Evolutionary conservation across 148 eudicot genomes (phyloP).

Genomic region (Mesembryanthemum crystallinum): DNA sequence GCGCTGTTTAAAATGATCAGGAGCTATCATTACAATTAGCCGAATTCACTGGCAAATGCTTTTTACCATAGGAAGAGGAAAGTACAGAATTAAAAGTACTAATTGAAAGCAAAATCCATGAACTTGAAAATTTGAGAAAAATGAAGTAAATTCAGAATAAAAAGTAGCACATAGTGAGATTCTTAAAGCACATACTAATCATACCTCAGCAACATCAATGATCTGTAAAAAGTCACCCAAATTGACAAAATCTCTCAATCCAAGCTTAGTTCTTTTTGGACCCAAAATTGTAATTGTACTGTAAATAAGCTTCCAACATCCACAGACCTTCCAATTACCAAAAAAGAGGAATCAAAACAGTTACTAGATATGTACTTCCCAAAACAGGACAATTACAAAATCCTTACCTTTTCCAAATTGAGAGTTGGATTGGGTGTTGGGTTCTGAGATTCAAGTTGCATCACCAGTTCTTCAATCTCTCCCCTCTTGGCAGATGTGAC

Average conservation of each 20-base stretch:
- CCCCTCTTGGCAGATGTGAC: slow-evolving; percentile 58
- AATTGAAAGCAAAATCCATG: background rate
- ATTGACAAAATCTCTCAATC: slow-evolving; percentile 77
- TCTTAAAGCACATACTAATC: slow-evolving; percentile 8
- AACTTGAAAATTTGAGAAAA: background rate
- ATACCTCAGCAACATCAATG: slow-evolving; percentile 73
- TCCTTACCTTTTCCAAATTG: slow-evolving; percentile 60
- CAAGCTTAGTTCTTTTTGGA: slow-evolving; percentile 84
- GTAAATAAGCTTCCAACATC: slow-evolving; percentile 83
- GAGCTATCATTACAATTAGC: too few relatives aligned
- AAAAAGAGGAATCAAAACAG: background rate
- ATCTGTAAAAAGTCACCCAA: slow-evolving; percentile 72
- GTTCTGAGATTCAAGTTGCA: slow-evolving; percentile 61
- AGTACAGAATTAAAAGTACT: background rate
- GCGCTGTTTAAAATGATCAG: too few relatives aligned
- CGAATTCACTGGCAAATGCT: too few relatives aligned
- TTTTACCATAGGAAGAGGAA: background rate
- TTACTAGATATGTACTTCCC: background rate
- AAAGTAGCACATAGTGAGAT: background rate
- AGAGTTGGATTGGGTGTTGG: slow-evolving; percentile 65
- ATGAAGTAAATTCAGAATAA: background rate
- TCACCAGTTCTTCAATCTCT: slow-evolving; percentile 60
- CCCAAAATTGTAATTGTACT: slow-evolving; percentile 89
- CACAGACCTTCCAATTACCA: slow-evolving; percentile 53
- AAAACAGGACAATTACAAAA: background rate